Base-by-base conservation (phyloP, 768 basidiomycete species). In the Psilocybe cubensis region DNA sequence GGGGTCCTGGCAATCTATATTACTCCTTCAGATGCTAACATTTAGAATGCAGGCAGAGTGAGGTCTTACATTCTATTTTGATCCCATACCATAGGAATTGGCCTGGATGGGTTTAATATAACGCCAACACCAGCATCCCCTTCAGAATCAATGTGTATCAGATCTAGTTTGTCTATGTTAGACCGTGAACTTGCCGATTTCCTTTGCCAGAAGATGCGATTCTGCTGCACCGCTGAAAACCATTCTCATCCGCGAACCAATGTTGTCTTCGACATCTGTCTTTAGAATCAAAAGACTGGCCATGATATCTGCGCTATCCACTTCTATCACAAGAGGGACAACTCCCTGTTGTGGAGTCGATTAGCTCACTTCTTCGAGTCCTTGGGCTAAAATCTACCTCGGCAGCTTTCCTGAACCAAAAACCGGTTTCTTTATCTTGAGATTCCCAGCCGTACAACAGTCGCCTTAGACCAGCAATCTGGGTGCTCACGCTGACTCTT, bases 11-110 rank as follows among this genome's bases (percentile, higher is more conserved):
- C 62, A 88, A 68, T 68, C 89, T 85, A 29, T 20, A 20, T 31
- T 41, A 28, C 35, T 8, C 12, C 14, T 18, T 52, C 61, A 25
- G 57, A 46, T 47, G 18, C 17, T 35, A 33, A 27, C 17, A 29
- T 38, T 24, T 5, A 25, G 12, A 12, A 17, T 17, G 10, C 12
- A 57, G 20, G 3, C n/a, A 41, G 17, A 17, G 43, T 25, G 29
- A 8, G 38, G 14, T 69, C 84, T 61, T 58, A 89, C 87, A 87
- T 82, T 64, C 89, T 76, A 31, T 75, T 79, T 61, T 81, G 74
- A 64, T 94, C 88, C 94, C 94, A 97, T 7, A 74, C 69, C 33
- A 70, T 66, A 4, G 94, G 92, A 76, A 84, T 90, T 17, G 90
- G 83, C 52, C 90, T 77, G 4, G 83, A 72, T 11, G 90, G 78